A percentile compares a stretch with the other conserved stretches of the same genome.
Evolutionary conservation across 768 basidiomycete genomes (phyloP).

Genomic region (Cystofilobasidium macerans): DNA sequence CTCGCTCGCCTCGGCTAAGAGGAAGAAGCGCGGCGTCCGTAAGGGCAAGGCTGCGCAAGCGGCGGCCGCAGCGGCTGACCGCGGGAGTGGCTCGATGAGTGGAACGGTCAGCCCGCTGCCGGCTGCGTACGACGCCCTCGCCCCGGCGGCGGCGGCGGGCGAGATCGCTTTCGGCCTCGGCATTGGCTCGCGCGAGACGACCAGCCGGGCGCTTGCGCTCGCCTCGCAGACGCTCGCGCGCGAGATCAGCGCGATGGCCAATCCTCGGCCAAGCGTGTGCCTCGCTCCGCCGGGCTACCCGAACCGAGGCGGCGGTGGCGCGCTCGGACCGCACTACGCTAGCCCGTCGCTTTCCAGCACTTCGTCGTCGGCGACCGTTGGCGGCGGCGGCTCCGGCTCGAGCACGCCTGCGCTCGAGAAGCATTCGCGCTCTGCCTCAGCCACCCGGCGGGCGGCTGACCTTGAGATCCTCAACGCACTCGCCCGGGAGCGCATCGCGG

Average conservation of each 20-base stretch:
- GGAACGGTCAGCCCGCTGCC: constrained; percentile 44
- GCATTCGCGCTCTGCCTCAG: constrained; percentile 7
- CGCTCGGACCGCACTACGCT: constrained; percentile 28
- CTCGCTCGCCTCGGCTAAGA: constrained; percentile 53
- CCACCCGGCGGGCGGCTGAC: constrained; percentile 11
- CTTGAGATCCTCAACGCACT: constrained; percentile 10
- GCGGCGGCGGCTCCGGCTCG: not conserved
- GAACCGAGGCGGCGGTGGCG: constrained; percentile 24
- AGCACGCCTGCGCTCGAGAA: not conserved
- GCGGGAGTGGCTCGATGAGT: constrained; percentile 16
- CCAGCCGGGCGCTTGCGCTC: constrained; percentile 46
- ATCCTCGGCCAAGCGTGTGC: constrained; percentile 27
- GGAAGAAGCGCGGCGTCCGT: constrained; percentile 71
- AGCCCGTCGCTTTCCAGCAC: constrained; percentile 49
- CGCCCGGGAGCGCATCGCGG: constrained; percentile 10
- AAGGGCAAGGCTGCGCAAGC: constrained; percentile 57
- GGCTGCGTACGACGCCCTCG: constrained; percentile 31
- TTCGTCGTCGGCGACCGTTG: constrained; percentile 48
- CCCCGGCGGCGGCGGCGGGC: constrained; percentile 41
- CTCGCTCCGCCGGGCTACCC: constrained; percentile 20
- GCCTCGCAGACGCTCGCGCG: constrained; percentile 73
- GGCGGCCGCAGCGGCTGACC: constrained; percentile 36
- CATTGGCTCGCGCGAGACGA: constrained; percentile 12
- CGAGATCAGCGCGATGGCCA: constrained; percentile 47
- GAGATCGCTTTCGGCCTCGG: constrained; percentile 34